A percentile compares a stretch with the other conserved stretches of the same genome.
Conservation (phyloP, 148 eudicot species). For the Camellia granthamiana region DNA sequence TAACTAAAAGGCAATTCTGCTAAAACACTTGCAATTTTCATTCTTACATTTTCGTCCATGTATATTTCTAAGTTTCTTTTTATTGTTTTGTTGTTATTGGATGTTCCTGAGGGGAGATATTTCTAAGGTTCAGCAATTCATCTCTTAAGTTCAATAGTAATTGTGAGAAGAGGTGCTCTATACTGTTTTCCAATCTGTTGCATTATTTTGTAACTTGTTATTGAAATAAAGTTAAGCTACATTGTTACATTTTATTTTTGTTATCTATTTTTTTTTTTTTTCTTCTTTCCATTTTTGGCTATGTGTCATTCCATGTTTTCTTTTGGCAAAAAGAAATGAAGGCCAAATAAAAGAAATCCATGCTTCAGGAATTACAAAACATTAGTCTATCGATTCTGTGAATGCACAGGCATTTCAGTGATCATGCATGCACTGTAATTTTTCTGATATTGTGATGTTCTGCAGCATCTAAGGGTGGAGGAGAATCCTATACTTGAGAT, state of each 20-base stretch:
- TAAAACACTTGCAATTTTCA: no score
- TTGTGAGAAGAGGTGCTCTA: neutral
- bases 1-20: no score
- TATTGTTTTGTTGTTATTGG: no score
- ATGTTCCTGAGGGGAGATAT: no score
- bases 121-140: neutral
- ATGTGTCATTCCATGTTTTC: neutral
- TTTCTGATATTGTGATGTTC: slow-evolving; percentile 24
- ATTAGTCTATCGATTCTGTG: no score
- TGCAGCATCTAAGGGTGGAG: slow-evolving; percentile 93
- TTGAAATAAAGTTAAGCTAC: neutral
- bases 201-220: neutral
- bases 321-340: no score
- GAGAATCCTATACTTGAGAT: slow-evolving; percentile 95
- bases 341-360: neutral
- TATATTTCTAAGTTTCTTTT: no score
- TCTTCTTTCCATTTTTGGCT: neutral
- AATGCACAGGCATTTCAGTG: neutral
- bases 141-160: neutral
- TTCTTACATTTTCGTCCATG: no score
- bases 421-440: neutral
- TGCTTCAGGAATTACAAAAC: neutral
- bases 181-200: neutral
- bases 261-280: neutral
- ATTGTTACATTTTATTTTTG: neutral